These are phyloP conservation scores for Antrodiella citrinella DNA, from an alignment of 768 basidiomycete species.

Conservation along the genomic window DNA sequence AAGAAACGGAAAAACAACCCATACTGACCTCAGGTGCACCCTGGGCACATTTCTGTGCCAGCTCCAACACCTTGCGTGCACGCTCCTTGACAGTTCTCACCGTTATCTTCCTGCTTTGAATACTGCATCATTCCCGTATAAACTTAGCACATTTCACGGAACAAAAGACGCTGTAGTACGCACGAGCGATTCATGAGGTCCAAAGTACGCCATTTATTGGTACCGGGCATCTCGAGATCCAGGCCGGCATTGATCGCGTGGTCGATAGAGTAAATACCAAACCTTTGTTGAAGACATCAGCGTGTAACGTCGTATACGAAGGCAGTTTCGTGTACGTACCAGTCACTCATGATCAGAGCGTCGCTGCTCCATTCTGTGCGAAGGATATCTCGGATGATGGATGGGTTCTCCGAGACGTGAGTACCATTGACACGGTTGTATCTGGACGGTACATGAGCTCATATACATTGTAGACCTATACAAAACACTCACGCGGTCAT, in stretches of 20 bases:
- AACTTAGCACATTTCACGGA: background rate
- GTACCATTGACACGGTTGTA: slow-evolving; percentile 73
- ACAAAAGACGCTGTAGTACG: background rate
- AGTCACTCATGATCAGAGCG: slow-evolving; percentile 79
- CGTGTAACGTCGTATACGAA: no score
- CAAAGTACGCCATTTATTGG: slow-evolving; percentile 68
- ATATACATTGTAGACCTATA: background rate
- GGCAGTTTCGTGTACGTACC: no score
- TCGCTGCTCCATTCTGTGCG: slow-evolving; percentile 69
- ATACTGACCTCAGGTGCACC: slow-evolving; percentile 52
- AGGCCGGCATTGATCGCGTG: slow-evolving; percentile 65
- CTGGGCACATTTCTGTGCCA: slow-evolving; percentile 62
- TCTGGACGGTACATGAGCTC: slow-evolving; percentile 22
- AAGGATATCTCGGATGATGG: slow-evolving; percentile 52
- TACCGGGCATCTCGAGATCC: slow-evolving; percentile 76
- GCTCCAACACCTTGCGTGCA: slow-evolving; percentile 55
- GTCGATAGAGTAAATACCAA: slow-evolving; percentile 63
- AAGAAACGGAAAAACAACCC: background rate
- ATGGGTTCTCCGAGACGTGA: slow-evolving; percentile 58
- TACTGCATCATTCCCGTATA: slow-evolving; percentile 14
- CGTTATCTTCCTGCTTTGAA: slow-evolving; percentile 56
- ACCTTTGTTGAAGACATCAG: slow-evolving; percentile 41
- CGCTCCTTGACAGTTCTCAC: slow-evolving; percentile 58
- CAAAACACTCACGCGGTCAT: slow-evolving; percentile 51
- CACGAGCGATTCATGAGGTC: slow-evolving; percentile 53